Percentiles rank a stretch among this genome's conserved stretches.
phyloP scores from a whole-genome alignment of 257 asterid species.

The Schizonepeta tenuifolia region DNA sequence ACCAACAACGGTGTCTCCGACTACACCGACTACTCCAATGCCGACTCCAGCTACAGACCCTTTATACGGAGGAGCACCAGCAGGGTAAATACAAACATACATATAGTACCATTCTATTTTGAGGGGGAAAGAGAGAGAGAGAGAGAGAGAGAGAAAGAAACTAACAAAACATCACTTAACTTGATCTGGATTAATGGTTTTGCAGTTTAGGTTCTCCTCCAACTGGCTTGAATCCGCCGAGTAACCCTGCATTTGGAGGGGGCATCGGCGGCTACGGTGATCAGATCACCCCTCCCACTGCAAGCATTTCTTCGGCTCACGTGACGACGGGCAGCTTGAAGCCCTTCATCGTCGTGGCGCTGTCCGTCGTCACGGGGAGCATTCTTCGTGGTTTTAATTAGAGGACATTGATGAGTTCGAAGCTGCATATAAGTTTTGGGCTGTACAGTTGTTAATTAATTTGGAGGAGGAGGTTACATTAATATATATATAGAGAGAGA shows the following conservation, averaged over 20 bases:
- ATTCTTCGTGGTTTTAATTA: constrained; percentile 28
- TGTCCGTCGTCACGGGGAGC: constrained; percentile 45
- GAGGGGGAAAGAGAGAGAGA: too few species aligned
- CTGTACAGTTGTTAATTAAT: constrained; percentile 38
- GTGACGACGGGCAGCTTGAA: constrained; percentile 38
- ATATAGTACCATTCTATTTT: constrained; percentile 23
- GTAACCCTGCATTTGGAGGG: constrained; percentile 57
- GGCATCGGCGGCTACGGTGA: constrained; percentile 52
- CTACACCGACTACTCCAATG: constrained; percentile 32
- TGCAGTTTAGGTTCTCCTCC: constrained; percentile 66
- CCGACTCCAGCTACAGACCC: constrained; percentile 57
- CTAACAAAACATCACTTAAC: not conserved
- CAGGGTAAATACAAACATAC: constrained; percentile 14
- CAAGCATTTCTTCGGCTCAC: constrained; percentile 42
- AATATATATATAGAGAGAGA: constrained; percentile 29
- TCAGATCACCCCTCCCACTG: constrained; percentile 42
- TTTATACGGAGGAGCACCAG: constrained; percentile 54
- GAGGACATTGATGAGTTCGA: constrained; percentile 15
- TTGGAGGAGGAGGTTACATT: constrained; percentile 37
- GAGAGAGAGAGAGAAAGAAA: too few species aligned
- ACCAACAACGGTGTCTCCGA: constrained; percentile 41
- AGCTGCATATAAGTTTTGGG: constrained; percentile 41
- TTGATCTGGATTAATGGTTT: constrained; percentile 2
- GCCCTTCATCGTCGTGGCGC: constrained; percentile 47
- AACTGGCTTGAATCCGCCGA: constrained; percentile 38